Conservation (phyloP, 352 stramenopile genomes). For the Phytophthora pisi region DNA sequence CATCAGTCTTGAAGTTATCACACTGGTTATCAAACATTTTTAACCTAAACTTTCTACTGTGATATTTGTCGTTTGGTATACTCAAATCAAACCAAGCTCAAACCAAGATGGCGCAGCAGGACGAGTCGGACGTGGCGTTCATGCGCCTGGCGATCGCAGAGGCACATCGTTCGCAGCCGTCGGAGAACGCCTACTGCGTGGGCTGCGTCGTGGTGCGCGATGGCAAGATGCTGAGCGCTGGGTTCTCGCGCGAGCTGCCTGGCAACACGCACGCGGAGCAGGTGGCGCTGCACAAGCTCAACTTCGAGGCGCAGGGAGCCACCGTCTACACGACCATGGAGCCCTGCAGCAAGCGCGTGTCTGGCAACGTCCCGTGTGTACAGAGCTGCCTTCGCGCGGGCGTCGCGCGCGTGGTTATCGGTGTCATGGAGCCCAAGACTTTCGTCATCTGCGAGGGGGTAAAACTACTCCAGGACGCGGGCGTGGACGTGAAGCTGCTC, state of each 20-base stretch:
- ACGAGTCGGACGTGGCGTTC: conserved; percentile 51
- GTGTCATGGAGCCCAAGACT: conserved; percentile 86
- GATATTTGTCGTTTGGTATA: conserved; percentile 9
- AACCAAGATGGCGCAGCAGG: conserved; percentile 6
- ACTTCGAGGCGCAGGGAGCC: conserved; percentile 61
- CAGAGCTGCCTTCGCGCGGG: conserved; percentile 75
- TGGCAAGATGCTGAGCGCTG: conserved; percentile 60
- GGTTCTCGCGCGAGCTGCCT: conserved; percentile 85
- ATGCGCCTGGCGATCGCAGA: conserved; percentile 85
- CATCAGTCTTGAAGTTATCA: no score
- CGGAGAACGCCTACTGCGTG: conserved; percentile 81
- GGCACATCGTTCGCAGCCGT: conserved; percentile 75
- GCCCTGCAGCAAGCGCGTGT: conserved; percentile 87
- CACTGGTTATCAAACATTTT: neutral
- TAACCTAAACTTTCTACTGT: conserved; percentile 16
- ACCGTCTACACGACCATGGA: conserved; percentile 92
- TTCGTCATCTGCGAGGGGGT: conserved; percentile 89
- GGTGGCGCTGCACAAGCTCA: conserved; percentile 83
- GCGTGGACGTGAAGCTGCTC: conserved; percentile 75
- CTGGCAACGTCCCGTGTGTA: conserved; percentile 83
- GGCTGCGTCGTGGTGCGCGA: conserved; percentile 79
- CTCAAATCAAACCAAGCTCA: neutral
- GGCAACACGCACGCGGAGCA: conserved; percentile 92
- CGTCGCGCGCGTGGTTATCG: conserved; percentile 78
- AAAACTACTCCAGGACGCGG: conserved; percentile 64